Conservation (phyloP, 495 filamentous ascomycete species). For the Cercophora scortea region DNA sequence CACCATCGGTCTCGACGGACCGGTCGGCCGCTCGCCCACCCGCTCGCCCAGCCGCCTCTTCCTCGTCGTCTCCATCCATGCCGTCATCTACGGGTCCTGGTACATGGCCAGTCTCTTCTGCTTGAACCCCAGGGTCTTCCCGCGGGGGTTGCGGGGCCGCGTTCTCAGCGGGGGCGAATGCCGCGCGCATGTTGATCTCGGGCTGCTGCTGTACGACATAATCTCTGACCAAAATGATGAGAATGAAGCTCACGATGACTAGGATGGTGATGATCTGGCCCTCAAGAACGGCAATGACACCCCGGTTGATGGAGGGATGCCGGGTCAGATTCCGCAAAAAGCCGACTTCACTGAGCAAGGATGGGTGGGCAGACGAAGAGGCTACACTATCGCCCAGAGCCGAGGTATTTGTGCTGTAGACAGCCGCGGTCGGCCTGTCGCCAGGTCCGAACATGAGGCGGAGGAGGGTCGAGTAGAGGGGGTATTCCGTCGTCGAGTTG, state of each 20-base stretch:
- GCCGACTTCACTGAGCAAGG: conserved; percentile 63
- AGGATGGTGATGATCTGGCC: conserved; percentile 87
- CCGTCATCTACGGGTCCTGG: conserved; percentile 12
- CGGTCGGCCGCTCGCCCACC: too few relatives aligned
- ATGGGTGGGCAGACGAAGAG: conserved; percentile 14
- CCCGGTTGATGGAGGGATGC: conserved; percentile 64
- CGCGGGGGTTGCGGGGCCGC: conserved; percentile 35
- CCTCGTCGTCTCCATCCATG: conserved; percentile 10
- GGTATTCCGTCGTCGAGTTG: conserved; percentile 19
- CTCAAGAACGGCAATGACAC: conserved; percentile 78
- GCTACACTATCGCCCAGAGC: not conserved
- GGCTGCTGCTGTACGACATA: conserved; percentile 98
- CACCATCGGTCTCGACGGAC: too few relatives aligned
- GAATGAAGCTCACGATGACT: conserved; percentile 85
- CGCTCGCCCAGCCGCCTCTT: not conserved
- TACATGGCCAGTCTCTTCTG: not conserved
- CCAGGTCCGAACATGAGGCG: conserved; percentile 21
- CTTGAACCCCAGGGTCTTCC: conserved; percentile 3
- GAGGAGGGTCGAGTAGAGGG: conserved; percentile 18
- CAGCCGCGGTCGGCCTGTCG: conserved; percentile 7
- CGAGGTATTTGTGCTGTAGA: conserved; percentile 5
- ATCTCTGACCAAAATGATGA: conserved; percentile 92
- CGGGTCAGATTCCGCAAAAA: conserved; percentile 68
- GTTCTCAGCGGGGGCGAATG: conserved; percentile 44
- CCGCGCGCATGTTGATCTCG: conserved; percentile 55